A percentile compares a stretch with the other conserved stretches of the same genome.
phyloP scores from a whole-genome alignment of 805 yeast species.

The Yamadazyma akitaensis region DNA sequence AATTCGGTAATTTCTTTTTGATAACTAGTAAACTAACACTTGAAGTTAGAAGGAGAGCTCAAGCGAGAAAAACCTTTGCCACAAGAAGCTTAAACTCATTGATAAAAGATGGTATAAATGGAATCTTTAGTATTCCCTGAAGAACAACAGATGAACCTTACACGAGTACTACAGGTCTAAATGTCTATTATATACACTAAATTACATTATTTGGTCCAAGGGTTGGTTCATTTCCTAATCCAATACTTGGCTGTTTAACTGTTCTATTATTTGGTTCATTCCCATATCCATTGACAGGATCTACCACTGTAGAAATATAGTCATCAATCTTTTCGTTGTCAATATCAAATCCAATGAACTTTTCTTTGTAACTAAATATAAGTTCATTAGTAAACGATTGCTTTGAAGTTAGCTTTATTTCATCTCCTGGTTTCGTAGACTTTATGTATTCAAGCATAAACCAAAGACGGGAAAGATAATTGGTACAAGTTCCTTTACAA shows the following conservation, averaged over 20 bases:
- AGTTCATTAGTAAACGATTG: slow-evolving; percentile 18
- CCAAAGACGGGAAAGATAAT: slow-evolving; percentile 23
- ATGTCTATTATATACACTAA: slow-evolving; percentile 4
- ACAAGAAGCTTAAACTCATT: too few species aligned
- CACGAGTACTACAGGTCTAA: background rate
- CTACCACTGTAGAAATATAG: slow-evolving; percentile 23
- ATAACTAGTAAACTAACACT: too few species aligned
- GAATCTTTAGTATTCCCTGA: too few species aligned
- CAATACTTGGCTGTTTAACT: too few species aligned
- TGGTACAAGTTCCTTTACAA: slow-evolving; percentile 19
- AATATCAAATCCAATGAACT: slow-evolving; percentile 21
- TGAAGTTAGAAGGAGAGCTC: too few species aligned
- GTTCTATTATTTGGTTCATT: background rate
- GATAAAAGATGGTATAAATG: too few species aligned
- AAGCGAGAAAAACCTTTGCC: too few species aligned
- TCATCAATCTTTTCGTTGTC: slow-evolving; percentile 18
- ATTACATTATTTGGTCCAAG: slow-evolving; percentile 1
- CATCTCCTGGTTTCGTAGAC: slow-evolving; percentile 9
- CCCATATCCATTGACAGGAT: slow-evolving; percentile 6
- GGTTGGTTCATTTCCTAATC: too few species aligned
- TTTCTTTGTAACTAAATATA: slow-evolving; percentile 13
- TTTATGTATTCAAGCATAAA: slow-evolving; percentile 21
- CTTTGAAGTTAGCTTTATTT: slow-evolving; percentile 14
- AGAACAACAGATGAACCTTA: too few species aligned
- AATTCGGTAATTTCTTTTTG: too few species aligned